Evolutionary conservation across 164 flowering plant species (phyloP).

Genomic region (Umbellularia californica): DNA sequence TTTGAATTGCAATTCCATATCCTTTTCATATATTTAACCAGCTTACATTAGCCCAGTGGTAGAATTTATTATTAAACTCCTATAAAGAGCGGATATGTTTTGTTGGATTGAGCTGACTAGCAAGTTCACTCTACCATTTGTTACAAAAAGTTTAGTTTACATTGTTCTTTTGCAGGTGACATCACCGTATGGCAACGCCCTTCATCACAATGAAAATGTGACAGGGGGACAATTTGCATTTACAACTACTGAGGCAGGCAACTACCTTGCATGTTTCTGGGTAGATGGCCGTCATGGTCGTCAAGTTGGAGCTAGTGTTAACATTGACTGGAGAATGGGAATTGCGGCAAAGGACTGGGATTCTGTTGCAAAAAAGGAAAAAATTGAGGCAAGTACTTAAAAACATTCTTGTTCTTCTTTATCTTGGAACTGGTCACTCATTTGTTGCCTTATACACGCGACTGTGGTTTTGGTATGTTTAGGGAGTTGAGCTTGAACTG

Average conservation of each 20-base stretch:
- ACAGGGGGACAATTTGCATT: constrained; percentile 82
- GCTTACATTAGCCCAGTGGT: too few species aligned
- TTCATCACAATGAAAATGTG: constrained; percentile 59
- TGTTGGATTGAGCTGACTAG: too few species aligned
- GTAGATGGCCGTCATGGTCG: constrained; percentile 26
- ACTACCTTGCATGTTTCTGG: constrained; percentile 81
- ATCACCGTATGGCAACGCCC: constrained; percentile 74
- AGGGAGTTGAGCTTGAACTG: constrained; percentile 96
- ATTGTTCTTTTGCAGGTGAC: constrained; percentile 55
- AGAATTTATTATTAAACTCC: too few species aligned
- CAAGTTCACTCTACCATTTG: background rate
- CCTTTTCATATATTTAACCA: too few species aligned
- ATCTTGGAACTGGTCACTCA: background rate
- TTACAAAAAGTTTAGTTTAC: background rate
- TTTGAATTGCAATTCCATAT: too few species aligned
- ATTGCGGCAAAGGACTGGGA: constrained; percentile 97
- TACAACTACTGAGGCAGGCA: constrained; percentile 79
- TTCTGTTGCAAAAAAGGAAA: constrained; percentile 85
- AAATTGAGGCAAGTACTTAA: constrained; percentile 59
- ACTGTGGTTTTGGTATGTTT: constrained; percentile 2
- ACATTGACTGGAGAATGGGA: constrained; percentile 88
- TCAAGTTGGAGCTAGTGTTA: constrained; percentile 49
- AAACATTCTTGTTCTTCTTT: background rate
- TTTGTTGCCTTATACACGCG: too few species aligned
- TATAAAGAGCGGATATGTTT: too few species aligned